These are phyloP conservation scores for Filobasidium floriforme DNA, from an alignment of 768 basidiomycete genomes.

Conservation along the genomic window DNA sequence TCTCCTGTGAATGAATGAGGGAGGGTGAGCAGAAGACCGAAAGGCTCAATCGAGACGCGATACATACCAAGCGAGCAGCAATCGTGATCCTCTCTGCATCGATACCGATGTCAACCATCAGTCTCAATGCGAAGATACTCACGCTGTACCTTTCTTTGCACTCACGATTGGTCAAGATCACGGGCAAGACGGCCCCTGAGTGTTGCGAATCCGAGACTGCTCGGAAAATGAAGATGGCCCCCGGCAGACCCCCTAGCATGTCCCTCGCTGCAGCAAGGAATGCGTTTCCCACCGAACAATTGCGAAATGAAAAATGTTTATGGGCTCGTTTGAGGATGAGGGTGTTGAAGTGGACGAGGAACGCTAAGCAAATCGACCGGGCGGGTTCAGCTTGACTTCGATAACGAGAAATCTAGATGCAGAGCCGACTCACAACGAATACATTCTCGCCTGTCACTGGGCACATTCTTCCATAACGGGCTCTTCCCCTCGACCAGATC, in stretches of 20 bases:
- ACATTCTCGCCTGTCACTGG: conserved; percentile 80
- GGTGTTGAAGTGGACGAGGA: conserved; percentile 84
- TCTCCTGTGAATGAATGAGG: conserved; percentile 47
- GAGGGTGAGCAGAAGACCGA: not conserved
- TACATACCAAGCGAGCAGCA: conserved; percentile 68
- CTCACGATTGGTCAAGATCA: conserved; percentile 77
- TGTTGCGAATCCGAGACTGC: conserved; percentile 76
- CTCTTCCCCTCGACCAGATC: conserved; percentile 84
- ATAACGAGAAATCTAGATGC: not conserved
- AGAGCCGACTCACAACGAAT: conserved; percentile 61
- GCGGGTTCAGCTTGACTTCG: not conserved
- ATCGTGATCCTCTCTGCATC: conserved; percentile 72
- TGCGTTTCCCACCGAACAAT: conserved; percentile 80
- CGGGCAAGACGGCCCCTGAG: conserved; percentile 67
- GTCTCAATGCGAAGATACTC: not conserved
- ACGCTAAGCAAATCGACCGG: conserved; percentile 52
- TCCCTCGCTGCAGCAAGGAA: conserved; percentile 79
- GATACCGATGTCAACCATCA: not conserved
- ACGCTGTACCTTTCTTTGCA: not conserved
- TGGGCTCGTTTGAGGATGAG: conserved; percentile 81
- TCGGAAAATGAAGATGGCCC: conserved; percentile 87
- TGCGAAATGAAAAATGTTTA: conserved; percentile 87
- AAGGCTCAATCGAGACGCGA: not conserved
- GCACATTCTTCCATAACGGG: conserved; percentile 72
- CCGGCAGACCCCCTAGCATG: conserved; percentile 86